Evolutionary conservation across 2,329 filamentous ascomycete species (phyloP), one percentile per base, ranked within the genome.

Genomic region (Eutypella sp.): DNA sequence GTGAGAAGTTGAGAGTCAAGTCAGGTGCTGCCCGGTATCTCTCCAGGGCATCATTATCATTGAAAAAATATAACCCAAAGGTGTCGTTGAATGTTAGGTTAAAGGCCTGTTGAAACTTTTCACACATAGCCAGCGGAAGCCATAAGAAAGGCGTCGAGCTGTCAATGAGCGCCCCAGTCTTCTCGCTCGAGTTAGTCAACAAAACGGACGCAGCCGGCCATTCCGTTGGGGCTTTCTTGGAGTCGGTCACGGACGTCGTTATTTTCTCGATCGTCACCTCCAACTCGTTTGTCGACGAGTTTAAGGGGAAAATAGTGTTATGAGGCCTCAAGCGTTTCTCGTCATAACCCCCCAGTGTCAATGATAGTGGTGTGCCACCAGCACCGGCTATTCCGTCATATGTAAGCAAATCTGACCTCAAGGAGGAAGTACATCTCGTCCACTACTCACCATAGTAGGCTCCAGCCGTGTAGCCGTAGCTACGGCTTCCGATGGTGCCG

Each of bases 381-480:
- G 47, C 55, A 55, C 68, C 58, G 58, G 60, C 63, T 72, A 47
- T 37, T 45, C n/a, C n/a, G 27, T 48, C 16, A 29, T 46, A 68
- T 66, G 45, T 58, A 61, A 66, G 50, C 44, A 49, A n/a, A 44
- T 11, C 4, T 34, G n/a, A 16, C 7, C 20, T n/a, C n/a, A n/a
- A n/a, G n/a, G n/a, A n/a, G n/a, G n/a, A n/a, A n/a, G n/a, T n/a
- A n/a, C n/a, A n/a, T n/a, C n/a, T n/a, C n/a, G n/a, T n/a, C n/a
- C n/a, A n/a, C n/a, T n/a, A 65, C 76, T 62, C 68, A 83, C 82
- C 75, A 58, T 89, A 89, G 50, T 76, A 76, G n/a, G 84, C 84
- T 15, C 87, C 87, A 34, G 85, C 85, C 3, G 86, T 89, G 61
- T 84, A 90, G 42, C 83, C 85, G 60, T 86, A 89, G 36, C 83